Conservation (phyloP, 2,329 filamentous ascomycete genomes). For the Talaromyces marneffei region DNA sequence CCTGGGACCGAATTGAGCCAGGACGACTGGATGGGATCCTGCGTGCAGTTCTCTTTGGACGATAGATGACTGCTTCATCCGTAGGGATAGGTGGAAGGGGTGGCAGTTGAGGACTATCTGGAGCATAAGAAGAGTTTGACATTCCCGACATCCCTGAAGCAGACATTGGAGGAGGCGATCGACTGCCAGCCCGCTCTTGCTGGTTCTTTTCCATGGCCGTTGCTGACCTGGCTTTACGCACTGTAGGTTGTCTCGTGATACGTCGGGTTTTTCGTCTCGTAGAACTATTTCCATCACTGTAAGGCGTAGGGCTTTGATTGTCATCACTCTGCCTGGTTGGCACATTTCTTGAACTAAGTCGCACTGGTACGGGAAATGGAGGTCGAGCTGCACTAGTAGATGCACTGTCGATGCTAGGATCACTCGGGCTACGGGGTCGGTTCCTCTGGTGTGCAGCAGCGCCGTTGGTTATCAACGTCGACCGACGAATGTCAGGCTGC, state of each 20-base stretch:
- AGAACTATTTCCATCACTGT: slow-evolving; percentile 48
- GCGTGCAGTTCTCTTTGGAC: slow-evolving; percentile 25
- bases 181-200: slow-evolving; percentile 40
- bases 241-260: slow-evolving; percentile 54
- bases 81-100: slow-evolving; percentile 58
- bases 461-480: slow-evolving; percentile 74
- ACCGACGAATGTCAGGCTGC: slow-evolving; percentile 64
- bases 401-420: slow-evolving; percentile 38
- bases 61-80: slow-evolving; percentile 60
- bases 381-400: slow-evolving; percentile 46
- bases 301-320: slow-evolving; percentile 66
- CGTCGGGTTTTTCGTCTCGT: slow-evolving; percentile 48
- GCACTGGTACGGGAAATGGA: slow-evolving; percentile 85
- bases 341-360: slow-evolving; percentile 77
- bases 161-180: slow-evolving; percentile 28
- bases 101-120: slow-evolving; percentile 65
- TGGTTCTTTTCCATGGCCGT: slow-evolving; percentile 60
- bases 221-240: slow-evolving; percentile 81
- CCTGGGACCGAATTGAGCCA: slow-evolving; percentile 22
- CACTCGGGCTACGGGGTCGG: slow-evolving; percentile 49
- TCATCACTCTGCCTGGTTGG: slow-evolving; percentile 67
- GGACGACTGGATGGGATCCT: slow-evolving; percentile 22
- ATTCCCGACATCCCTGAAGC: slow-evolving; percentile 55
- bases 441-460: slow-evolving; percentile 63
- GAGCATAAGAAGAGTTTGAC: slow-evolving; percentile 61